Evolutionary conservation across 2,329 filamentous ascomycete species (phyloP).

Genomic region (Neonectria punicea): DNA sequence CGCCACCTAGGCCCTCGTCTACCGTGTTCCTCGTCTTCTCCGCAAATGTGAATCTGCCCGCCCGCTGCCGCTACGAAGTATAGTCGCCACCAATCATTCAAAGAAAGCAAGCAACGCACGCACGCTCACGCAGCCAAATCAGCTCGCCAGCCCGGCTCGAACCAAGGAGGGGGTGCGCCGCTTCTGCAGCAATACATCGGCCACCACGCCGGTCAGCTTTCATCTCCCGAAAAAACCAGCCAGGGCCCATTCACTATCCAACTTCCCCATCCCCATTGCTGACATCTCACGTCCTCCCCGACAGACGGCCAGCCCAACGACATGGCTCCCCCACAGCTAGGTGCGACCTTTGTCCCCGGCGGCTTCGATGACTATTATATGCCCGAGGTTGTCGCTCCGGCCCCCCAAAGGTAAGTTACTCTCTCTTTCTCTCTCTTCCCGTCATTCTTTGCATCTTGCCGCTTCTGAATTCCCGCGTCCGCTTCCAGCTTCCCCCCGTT

Average conservation of each 20-base stretch:
- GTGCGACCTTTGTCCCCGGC: constrained; percentile 68
- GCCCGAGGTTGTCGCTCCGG: constrained; percentile 68
- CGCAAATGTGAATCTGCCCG: constrained; percentile 20
- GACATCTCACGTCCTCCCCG: constrained; percentile 45
- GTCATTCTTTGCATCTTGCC: constrained; percentile 26
- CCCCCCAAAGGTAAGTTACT: constrained; percentile 64
- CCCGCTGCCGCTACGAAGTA: constrained; percentile 14
- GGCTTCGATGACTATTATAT: constrained; percentile 70
- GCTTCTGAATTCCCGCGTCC: constrained; percentile 25
- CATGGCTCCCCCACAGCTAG: constrained; percentile 50
- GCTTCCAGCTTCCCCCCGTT: constrained; percentile 30
- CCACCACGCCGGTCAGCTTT: constrained; percentile 41
- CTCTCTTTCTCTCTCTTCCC: constrained; percentile 23
- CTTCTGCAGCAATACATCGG: constrained; percentile 41
- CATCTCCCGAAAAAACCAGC: constrained; percentile 35
- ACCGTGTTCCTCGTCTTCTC: constrained; percentile 10
- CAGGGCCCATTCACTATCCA: constrained; percentile 42
- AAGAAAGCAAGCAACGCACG: constrained; percentile 20
- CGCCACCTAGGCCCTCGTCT: background rate
- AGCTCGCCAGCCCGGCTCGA: constrained; percentile 33
- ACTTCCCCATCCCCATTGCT: constrained; percentile 43
- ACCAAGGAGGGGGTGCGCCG: constrained; percentile 41
- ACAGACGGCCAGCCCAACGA: constrained; percentile 44
- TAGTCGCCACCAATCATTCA: constrained; percentile 29
- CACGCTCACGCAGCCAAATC: constrained; percentile 32